phyloP scores from a whole-genome alignment of 2,329 filamentous ascomycete genomes.

The Arthrocladium fulminans region DNA sequence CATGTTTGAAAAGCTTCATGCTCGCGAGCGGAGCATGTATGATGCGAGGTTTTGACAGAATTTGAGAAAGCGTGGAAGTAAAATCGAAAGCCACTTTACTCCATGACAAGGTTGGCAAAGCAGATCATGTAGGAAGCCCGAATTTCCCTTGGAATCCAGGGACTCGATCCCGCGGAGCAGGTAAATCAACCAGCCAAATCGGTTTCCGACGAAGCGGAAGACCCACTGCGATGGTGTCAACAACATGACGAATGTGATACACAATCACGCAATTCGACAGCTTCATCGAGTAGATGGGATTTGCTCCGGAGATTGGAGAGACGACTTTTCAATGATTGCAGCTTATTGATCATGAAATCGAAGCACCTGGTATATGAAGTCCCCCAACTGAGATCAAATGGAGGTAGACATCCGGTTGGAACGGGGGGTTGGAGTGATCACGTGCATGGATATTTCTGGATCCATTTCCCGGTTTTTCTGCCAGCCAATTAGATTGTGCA shows the following conservation, averaged over 20 bases:
- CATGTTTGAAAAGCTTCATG: neutral
- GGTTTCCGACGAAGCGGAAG: conserved; percentile 7
- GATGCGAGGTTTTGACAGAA: neutral
- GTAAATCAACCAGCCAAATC: neutral
- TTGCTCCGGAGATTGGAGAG: neutral
- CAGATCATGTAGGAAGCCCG: neutral
- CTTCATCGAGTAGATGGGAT: neutral
- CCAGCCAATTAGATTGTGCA: too few species aligned
- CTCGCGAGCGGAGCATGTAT: neutral
- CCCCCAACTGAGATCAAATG: too few species aligned
- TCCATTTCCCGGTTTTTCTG: too few species aligned
- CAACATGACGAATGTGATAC: neutral
- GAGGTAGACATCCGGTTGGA: too few species aligned
- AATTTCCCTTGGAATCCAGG: too few species aligned
- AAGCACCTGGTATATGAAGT: too few species aligned
- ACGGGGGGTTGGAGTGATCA: too few species aligned
- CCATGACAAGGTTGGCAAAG: neutral
- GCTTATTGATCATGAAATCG: too few species aligned
- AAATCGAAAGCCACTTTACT: neutral
- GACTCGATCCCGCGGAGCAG: too few species aligned
- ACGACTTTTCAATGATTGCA: too few species aligned
- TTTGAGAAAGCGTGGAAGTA: neutral
- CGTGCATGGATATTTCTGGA: too few species aligned
- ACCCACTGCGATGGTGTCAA: conserved; percentile 6
- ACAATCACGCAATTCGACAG: conserved; percentile 4